Percentiles rank a stretch among this genome's conserved stretches.
Conservation (phyloP, 2,329 filamentous ascomycete species). For the Colletotrichum simmondsii region DNA sequence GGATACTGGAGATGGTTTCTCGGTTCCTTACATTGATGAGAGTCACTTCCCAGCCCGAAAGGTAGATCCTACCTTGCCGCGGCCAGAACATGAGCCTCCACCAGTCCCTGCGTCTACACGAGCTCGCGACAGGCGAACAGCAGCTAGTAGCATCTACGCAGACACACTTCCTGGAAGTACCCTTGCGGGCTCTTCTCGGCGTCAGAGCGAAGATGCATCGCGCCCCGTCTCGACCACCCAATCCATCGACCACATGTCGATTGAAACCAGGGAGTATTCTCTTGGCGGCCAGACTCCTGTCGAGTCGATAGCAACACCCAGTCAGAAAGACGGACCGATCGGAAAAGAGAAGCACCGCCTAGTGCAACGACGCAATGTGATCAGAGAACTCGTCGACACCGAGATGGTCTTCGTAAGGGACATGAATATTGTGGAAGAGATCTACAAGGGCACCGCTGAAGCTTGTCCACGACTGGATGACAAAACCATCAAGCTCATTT, state of each 20-base stretch:
- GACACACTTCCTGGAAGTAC: slow-evolving; percentile 56
- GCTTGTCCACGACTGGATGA: slow-evolving; percentile 82
- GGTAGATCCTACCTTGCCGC: slow-evolving; percentile 41
- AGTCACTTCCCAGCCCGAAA: slow-evolving; percentile 41
- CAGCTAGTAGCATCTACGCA: slow-evolving; percentile 54
- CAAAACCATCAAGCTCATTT: slow-evolving; percentile 89
- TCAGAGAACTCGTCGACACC: slow-evolving; percentile 93
- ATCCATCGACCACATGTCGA: slow-evolving; percentile 58
- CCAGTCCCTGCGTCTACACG: slow-evolving; percentile 54
- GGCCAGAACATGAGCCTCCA: slow-evolving; percentile 63
- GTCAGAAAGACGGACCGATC: slow-evolving; percentile 54
- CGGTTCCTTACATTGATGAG: slow-evolving; percentile 53
- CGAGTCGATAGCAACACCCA: slow-evolving; percentile 48
- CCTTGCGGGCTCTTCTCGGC: slow-evolving; percentile 52
- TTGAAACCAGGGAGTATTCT: slow-evolving; percentile 54
- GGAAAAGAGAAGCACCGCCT: slow-evolving; percentile 76
- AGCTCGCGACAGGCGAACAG: slow-evolving; percentile 39
- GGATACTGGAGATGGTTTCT: slow-evolving; percentile 62
- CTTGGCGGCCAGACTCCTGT: slow-evolving; percentile 48
- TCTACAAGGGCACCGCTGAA: slow-evolving; percentile 93
- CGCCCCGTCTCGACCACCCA: slow-evolving; percentile 55
- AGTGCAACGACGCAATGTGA: slow-evolving; percentile 82
- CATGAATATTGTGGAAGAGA: slow-evolving; percentile 97
- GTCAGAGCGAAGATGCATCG: slow-evolving; percentile 57
- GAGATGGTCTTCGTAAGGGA: slow-evolving; percentile 92